Evolutionary conservation across 2,329 filamentous ascomycete genomes (phyloP), one percentile per base, ranked within the genome.

Genomic region (Ceratocystiopsis brevicomis): DNA sequence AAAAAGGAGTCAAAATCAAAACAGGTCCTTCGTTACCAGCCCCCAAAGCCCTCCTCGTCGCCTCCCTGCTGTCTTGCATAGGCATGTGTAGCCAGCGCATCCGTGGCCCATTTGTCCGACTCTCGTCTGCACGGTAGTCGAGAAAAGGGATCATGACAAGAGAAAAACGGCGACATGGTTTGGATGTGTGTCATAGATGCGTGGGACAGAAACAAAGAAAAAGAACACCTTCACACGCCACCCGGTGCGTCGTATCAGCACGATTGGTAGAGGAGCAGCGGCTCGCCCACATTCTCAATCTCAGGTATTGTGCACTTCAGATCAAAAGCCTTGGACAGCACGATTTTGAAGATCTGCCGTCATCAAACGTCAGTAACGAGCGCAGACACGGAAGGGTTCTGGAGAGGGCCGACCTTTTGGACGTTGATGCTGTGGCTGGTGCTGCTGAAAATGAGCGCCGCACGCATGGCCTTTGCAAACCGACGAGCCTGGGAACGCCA

Each of bases 371-470:
- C 40, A 38, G 17, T 17, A 33, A 11, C 32, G 15, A 11, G 10
- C 6, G 19, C 11, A 37, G 19, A 4, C 19, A 21, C 4, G 19
- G 6, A 6, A 21, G 19, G 4, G 19, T 21, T 21, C 19, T 6
- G 16, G 18, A 34, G 8, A 6, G 33, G 19, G 47, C 61, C 40
- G 58, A 93, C 88, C 81, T 76, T 98, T 64, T 98, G 90, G 49
- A 98, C 90, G 55, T 98, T 98, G 69, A 98, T 98, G 61, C 87
- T 95, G 65, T 98, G 90, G 59, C 87, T 95, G 44, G 90, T 98
- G 62, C 88, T 96, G 64, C 86, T 94, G 63, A 98, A 98, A 56
- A 98, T 96, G 55, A 98, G 70, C 54, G 85, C 86, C 47, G 90
- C 90, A 54, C 92, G 84, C 90, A 98, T 98, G 12, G 90, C 90